Base-by-base conservation (phyloP, 345 rosid species). In the Xanthoceras sorbifolium region DNA sequence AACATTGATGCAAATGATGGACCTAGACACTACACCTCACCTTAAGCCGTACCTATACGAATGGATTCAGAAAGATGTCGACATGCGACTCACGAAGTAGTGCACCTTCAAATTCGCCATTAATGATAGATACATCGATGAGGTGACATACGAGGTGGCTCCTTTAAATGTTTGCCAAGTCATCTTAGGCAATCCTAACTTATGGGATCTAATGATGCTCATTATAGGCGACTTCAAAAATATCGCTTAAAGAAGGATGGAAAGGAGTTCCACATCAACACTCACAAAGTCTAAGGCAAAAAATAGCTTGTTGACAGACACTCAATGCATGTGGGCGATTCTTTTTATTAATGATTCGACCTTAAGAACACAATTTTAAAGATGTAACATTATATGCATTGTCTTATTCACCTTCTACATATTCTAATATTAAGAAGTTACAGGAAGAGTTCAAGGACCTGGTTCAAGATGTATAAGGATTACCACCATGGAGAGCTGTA, bases 111-210 rank as follows among this genome's bases (percentile, higher is more conserved):
- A 36, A 36, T 36, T 36, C 7, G 9, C 40, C 40, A 36, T 36
- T 8, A 4, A 1, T 50, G n/a, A n/a, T n/a, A n/a, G n/a, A n/a
- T n/a, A n/a, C n/a, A n/a, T n/a, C 6, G 55, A 50, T 50, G 55
- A 50, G n/a, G 55, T 50, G 26, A 34, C 66, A 62, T 62, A 12
- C 9, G 32, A 62, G 32, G 66, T 28, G 32, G 66, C 25, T 62
- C 66, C 34, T 23, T 62, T 62, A 26, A 34, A 62, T 62, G 66
- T 23, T 9, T 62, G 66, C 66, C 38, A 62, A 62, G 66, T 62
- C 29, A 62, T 62, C 5, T 14, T 62, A 1, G 32, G 34, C 34
- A 62, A 34, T 62, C 66, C 34, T 7, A 25, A 62, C 28, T 26
- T 62, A 10, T 62, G 34, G 66, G 66, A 62, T 0, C 31, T 12